Evolutionary conservation across 768 basidiomycete species (phyloP).

Genomic region (Lactarius trivialis): DNA sequence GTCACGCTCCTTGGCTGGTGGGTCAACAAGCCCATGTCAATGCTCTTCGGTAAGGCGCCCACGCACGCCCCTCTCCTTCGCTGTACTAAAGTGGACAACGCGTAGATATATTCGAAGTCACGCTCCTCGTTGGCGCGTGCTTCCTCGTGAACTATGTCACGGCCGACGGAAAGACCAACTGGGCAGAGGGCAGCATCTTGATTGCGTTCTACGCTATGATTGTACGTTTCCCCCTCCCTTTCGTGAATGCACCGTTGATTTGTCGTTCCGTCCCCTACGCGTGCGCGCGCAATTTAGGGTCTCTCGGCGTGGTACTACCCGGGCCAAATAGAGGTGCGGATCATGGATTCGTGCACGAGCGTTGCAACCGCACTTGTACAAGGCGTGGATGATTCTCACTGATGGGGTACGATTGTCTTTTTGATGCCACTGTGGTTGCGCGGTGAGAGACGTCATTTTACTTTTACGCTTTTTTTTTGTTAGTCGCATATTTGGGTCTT

Average conservation of each 20-base stretch:
- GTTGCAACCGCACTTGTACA: conserved; percentile 34
- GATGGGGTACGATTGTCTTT: background rate
- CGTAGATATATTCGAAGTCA: conserved; percentile 63
- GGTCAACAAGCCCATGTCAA: conserved; percentile 48
- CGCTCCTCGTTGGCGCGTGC: conserved; percentile 55
- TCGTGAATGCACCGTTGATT: background rate
- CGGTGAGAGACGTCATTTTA: background rate
- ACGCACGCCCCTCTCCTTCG: conserved; percentile 10
- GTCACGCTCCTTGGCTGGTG: conserved; percentile 66
- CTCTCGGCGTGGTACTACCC: conserved; percentile 63
- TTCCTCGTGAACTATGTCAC: conserved; percentile 79
- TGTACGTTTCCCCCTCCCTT: conserved; percentile 30
- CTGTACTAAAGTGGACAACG: background rate
- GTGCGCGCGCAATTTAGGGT: conserved; percentile 42
- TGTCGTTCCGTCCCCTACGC: background rate
- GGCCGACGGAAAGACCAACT: conserved; percentile 73
- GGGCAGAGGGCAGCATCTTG: conserved; percentile 66
- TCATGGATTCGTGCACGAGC: conserved; percentile 39
- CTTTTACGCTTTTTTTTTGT: background rate
- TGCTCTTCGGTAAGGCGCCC: conserved; percentile 56
- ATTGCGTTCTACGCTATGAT: conserved; percentile 64
- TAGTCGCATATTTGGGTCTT: background rate
- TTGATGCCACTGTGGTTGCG: background rate
- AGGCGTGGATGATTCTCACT: background rate
- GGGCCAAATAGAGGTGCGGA: conserved; percentile 45